Evolutionary conservation across 1,139 yeast species (phyloP), one percentile per base, ranked within the genome.

Genomic region (Diutina pseudorugosa): DNA sequence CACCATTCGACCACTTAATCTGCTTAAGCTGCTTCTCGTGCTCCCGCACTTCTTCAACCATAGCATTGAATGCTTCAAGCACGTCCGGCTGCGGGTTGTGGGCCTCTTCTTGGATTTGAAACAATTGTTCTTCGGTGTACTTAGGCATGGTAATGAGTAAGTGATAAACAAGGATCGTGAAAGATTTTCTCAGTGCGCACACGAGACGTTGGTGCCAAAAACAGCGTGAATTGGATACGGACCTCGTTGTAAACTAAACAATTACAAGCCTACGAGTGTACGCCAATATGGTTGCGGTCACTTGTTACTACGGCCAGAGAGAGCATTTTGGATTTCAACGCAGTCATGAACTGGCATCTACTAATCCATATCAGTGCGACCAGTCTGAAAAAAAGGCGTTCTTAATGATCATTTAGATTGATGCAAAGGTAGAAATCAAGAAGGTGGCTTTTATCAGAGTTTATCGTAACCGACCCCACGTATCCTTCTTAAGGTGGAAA

Each of bases 51-150:
- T 78, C 79, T 59, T 82, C 89, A 55, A 84, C 78, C 70, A 84
- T 73, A 57, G 77, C 73, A 61, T 77, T 77, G 73, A 85, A 85
- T 51, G 82, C 83, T 41, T 73, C 78, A 60, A 83, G 75, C 57
- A 83, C 85, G 51, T 78, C 77, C 44, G 83, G 80, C 57, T 76
- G 80, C 48, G 89, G 82, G 53, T 77, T 72, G 57, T 76, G 69
- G 40, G 84, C 87, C 55, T 73, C 72, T 50, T 76, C 76, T 62
- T 80, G 77, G 62, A 75, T 72, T 55, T 73, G 77, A 51, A 80
- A 66, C 65, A 85, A 77, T 71, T 83, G 83, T 65, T 83, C 87
- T 67, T 81, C 85, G 48, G 88, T 80, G 70, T 84, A 85, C 67
- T 77, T 81, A 54, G 72, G 40, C 49, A 45, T 45, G 36, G n/a